Conservation (phyloP, 2,329 filamentous ascomycete species). For the Ophiostoma montium region DNA sequence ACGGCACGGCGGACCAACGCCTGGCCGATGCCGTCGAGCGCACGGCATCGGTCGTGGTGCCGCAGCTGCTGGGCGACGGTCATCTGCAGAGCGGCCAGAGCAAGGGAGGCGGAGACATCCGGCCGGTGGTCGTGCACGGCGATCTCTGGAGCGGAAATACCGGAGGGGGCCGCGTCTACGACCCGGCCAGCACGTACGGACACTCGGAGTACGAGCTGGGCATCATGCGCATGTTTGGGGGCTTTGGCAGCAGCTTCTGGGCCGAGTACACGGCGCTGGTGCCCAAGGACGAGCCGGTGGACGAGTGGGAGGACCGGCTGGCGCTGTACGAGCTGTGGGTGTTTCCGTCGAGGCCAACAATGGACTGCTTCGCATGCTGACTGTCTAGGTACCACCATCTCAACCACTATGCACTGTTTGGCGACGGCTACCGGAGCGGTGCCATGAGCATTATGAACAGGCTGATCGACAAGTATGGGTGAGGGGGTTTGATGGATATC, state of each 20-base stretch:
- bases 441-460: constrained; percentile 68
- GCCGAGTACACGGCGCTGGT: constrained; percentile 62
- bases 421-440: constrained; percentile 59
- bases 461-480: constrained; percentile 57
- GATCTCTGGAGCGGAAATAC: constrained; percentile 92
- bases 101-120: constrained; percentile 33
- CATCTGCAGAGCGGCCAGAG: constrained; percentile 30
- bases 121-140: constrained; percentile 75
- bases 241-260: constrained; percentile 60
- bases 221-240: constrained; percentile 95
- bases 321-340: constrained; percentile 69
- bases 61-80: constrained; percentile 55
- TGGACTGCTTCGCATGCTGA: background rate
- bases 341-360: too few relatives aligned
- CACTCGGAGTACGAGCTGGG: constrained; percentile 85
- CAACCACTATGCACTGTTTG: constrained; percentile 79
- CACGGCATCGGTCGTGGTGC: constrained; percentile 53
- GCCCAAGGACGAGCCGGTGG: constrained; percentile 64
- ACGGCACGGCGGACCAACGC: constrained; percentile 46
- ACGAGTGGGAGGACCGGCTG: constrained; percentile 76
- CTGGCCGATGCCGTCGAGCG: constrained; percentile 50
- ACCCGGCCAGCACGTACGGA: constrained; percentile 68
- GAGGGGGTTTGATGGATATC: too few relatives aligned
- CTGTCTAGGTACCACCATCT: constrained; percentile 64
- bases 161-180: constrained; percentile 56